Conservation (phyloP, 1,139 yeast genomes). For the Debaryomyces udenii region DNA sequence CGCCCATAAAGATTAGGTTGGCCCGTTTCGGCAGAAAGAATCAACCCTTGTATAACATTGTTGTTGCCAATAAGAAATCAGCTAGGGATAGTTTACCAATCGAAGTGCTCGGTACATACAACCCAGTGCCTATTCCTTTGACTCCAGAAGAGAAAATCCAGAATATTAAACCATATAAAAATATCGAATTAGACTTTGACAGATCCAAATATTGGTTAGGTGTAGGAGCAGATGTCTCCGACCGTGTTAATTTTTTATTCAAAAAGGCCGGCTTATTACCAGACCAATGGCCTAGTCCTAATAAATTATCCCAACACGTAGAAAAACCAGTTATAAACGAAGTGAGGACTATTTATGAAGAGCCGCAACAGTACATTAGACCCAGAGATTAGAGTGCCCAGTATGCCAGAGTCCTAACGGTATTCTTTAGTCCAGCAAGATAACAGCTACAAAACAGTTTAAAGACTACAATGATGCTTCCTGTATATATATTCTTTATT, state of each 20-base stretch:
- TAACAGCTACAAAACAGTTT: background rate
- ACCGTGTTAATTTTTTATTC: constrained; percentile 74
- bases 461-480: constrained; percentile 4
- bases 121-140: constrained; percentile 78
- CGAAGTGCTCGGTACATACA: constrained; percentile 93
- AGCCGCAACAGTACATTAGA: constrained; percentile 38
- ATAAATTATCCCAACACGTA: constrained; percentile 39
- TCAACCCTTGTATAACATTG: constrained; percentile 88
- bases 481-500: constrained; percentile 12
- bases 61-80: constrained; percentile 72
- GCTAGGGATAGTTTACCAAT: constrained; percentile 87
- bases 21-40: constrained; percentile 92
- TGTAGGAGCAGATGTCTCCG: constrained; percentile 97
- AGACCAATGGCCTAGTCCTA: constrained; percentile 66
- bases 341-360: constrained; percentile 33
- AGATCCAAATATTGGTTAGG: constrained; percentile 98
- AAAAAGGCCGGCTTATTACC: constrained; percentile 80
- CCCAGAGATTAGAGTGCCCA: constrained; percentile 26
- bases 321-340: constrained; percentile 33
- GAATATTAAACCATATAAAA: constrained; percentile 70
- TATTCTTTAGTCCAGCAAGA: too few relatives aligned
- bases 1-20: constrained; percentile 61
- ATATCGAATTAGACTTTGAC: constrained; percentile 79
- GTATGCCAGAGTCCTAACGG: too few relatives aligned
- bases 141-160: constrained; percentile 56